Percentiles rank a stretch among this genome's conserved stretches.
phyloP scores from a whole-genome alignment of 2,329 filamentous ascomycete species.

The Ascochyta pisi region DNA sequence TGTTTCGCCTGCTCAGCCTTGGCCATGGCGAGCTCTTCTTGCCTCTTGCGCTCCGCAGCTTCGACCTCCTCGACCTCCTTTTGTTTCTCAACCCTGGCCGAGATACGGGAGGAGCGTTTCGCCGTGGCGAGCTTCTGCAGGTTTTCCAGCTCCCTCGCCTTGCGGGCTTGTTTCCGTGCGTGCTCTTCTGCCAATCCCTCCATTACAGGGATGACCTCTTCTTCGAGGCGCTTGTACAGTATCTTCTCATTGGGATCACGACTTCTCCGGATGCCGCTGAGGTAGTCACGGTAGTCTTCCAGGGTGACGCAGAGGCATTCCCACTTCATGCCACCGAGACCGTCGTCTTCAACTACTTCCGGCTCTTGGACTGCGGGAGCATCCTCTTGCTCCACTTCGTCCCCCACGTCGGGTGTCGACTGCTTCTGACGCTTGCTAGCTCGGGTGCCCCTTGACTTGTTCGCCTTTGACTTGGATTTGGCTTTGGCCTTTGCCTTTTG shows the following conservation, averaged over 20 bases:
- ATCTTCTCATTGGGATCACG: slow-evolving; percentile 86
- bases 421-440: slow-evolving; percentile 75
- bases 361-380: slow-evolving; percentile 41
- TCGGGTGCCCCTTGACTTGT: slow-evolving; percentile 63
- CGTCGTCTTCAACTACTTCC: slow-evolving; percentile 59
- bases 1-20: slow-evolving; percentile 64
- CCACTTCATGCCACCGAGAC: slow-evolving; percentile 81
- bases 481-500: slow-evolving; percentile 56
- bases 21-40: slow-evolving; percentile 68
- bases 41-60: slow-evolving; percentile 72
- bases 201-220: slow-evolving; percentile 83
- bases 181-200: slow-evolving; percentile 75
- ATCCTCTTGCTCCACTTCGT: slow-evolving; percentile 49
- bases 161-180: slow-evolving; percentile 74
- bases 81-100: slow-evolving; percentile 79
- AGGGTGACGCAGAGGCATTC: slow-evolving; percentile 87
- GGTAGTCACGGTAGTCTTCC: slow-evolving; percentile 75
- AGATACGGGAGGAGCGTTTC: slow-evolving; percentile 90
- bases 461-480: slow-evolving; percentile 60
- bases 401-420: slow-evolving; percentile 54
- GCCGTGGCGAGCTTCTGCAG: slow-evolving; percentile 89
- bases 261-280: slow-evolving; percentile 74
- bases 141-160: slow-evolving; percentile 80
- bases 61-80: slow-evolving; percentile 73
- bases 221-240: slow-evolving; percentile 72